Evolutionary conservation across 1,284 basidiomycete genomes (phyloP), one percentile per base, ranked within the genome.

Genomic region (Mycosarcoma mackinlayi): DNA sequence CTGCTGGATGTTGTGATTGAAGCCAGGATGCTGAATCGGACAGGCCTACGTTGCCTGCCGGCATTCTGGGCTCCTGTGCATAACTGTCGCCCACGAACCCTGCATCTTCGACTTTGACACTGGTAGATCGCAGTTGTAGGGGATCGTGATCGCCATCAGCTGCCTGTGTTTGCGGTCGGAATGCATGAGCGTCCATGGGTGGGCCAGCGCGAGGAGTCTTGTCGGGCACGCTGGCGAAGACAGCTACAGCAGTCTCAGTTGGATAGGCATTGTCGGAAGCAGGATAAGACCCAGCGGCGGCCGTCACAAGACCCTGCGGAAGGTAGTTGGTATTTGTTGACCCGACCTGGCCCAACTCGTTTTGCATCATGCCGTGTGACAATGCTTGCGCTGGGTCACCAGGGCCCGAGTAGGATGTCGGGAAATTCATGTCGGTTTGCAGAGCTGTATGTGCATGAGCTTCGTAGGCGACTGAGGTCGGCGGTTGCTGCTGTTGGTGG

Each of bases 401-500:
- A 4, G 42, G 37, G 25, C 45, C 61, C 8, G 44, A 24, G 40
- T 57, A 49, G 7, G 38, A 19, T 4, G 28, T 18, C 37, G 47
- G 18, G 18, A 45, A 50, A 19, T 19, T 13, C 10, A 19, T 11
- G 11, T 48, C 54, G 3, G 49, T 18, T 34, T 30, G 45, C 46
- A 40, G 19, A 4, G 23, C 21, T 7, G 35, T 52, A 40, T 33
- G 60, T 27, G 25, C 24, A 14, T 6, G 35, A 19, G 13, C 16
- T 4, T 39, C 40, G 24, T 38, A 38, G 19, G 27, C 21, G 3
- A 28, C 23, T 8, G 42, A 37, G 2, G 61, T 16, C 24, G 28
- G 16, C 4, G 38, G 44, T 8, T 24, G 35, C 28, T 34, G 57
- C 49, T 53, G 49, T 16, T n/a, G n/a, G n/a, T n/a, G n/a, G n/a